phyloP scores from a whole-genome alignment of 768 basidiomycete genomes.

The Lactarius indigo region DNA sequence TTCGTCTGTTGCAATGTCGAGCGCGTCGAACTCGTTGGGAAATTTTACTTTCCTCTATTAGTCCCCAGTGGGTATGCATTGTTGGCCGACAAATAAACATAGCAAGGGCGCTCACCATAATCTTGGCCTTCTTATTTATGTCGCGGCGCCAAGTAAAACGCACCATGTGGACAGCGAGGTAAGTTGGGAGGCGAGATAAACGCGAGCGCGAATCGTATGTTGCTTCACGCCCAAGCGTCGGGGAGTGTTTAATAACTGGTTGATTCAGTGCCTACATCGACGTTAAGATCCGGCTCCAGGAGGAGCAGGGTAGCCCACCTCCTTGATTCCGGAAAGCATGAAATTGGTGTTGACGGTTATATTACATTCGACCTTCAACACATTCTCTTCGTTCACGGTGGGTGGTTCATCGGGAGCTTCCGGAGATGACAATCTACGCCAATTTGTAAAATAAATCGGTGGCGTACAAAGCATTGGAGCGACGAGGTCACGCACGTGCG shows the following conservation, averaged over 20 bases:
- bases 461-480: not conserved
- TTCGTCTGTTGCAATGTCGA: slow-evolving; percentile 79
- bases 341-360: slow-evolving; percentile 85
- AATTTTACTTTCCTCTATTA: slow-evolving; percentile 87
- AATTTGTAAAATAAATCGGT: not conserved
- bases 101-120: slow-evolving; percentile 59
- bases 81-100: not conserved
- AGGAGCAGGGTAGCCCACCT: slow-evolving; percentile 34
- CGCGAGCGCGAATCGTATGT: slow-evolving; percentile 78
- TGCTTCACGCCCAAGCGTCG: slow-evolving; percentile 75
- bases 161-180: slow-evolving; percentile 90
- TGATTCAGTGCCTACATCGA: slow-evolving; percentile 71
- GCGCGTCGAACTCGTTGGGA: slow-evolving; percentile 79
- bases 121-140: slow-evolving; percentile 90
- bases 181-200: slow-evolving; percentile 77
- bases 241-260: slow-evolving; percentile 80
- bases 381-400: slow-evolving; percentile 60
- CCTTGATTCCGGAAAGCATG: slow-evolving; percentile 80
- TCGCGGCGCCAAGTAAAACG: slow-evolving; percentile 94
- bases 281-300: not conserved
- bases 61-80: not conserved
- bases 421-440: slow-evolving; percentile 65
- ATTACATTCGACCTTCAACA: slow-evolving; percentile 91
- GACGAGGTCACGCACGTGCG: slow-evolving; percentile 49
- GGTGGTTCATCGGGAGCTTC: slow-evolving; percentile 79